phyloP scores from a whole-genome alignment of 2,329 filamentous ascomycete species.

The Colletotrichum melonis region DNA sequence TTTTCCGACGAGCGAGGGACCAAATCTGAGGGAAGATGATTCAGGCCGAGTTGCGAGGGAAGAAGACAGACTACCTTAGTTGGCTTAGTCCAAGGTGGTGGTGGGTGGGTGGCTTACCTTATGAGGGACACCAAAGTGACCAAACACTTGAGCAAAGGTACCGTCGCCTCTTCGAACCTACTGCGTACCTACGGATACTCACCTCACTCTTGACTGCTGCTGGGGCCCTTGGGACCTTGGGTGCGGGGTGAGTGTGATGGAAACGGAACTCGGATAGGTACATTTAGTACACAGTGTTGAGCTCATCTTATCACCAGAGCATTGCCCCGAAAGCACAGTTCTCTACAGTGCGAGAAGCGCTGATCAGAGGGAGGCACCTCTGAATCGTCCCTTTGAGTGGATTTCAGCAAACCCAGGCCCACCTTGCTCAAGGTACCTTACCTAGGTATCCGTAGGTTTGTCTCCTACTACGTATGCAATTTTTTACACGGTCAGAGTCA shows the following conservation, averaged over 20 bases:
- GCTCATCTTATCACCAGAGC: no score
- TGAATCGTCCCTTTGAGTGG: background rate
- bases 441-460: no score
- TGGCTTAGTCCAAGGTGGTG: no score
- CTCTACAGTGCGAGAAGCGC: no score
- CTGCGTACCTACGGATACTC: background rate
- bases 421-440: no score
- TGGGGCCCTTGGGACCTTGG: background rate
- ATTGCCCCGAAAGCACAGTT: no score
- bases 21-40: background rate
- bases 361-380: no score
- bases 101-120: background rate
- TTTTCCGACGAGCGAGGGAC: background rate
- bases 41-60: background rate
- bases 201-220: background rate
- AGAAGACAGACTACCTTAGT: background rate
- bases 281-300: background rate
- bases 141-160: no score
- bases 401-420: background rate
- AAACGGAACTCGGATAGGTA: background rate
- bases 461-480: background rate
- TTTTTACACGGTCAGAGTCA: background rate
- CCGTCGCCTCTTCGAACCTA: no score
- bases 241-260: background rate
- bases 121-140: background rate